phyloP scores from a whole-genome alignment of 2,329 filamentous ascomycete genomes.

The Volutella citrinella region DNA sequence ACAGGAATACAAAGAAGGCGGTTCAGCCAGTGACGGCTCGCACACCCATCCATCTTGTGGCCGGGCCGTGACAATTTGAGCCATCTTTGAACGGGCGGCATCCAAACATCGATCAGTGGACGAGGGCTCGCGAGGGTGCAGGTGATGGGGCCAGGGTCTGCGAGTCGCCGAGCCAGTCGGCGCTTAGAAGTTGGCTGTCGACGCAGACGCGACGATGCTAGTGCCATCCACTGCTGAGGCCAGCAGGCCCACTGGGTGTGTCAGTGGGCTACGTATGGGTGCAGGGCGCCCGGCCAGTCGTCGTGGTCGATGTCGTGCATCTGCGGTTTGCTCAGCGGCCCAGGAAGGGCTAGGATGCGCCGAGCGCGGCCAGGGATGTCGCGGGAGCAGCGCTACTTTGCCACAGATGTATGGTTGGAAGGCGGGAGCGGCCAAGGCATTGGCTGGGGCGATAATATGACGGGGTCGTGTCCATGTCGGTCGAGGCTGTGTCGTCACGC shows the following conservation, averaged over 20 bases:
- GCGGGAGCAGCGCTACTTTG: slow-evolving; percentile 13
- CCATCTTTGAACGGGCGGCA: slow-evolving; percentile 3
- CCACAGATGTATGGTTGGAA: slow-evolving; percentile 25
- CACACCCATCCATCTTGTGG: slow-evolving; percentile 6
- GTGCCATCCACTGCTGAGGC: slow-evolving; percentile 22
- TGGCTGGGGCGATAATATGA: slow-evolving; percentile 24
- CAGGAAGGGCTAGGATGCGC: slow-evolving; percentile 5
- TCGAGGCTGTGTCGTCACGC: slow-evolving; percentile 26
- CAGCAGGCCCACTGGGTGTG: neutral
- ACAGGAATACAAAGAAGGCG: slow-evolving; percentile 16
- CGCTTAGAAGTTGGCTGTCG: slow-evolving; percentile 28
- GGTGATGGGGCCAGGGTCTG: slow-evolving; percentile 32
- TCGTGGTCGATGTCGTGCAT: slow-evolving; percentile 43
- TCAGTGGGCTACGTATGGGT: slow-evolving; percentile 25
- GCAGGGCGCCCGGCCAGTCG: slow-evolving; percentile 41
- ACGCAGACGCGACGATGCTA: slow-evolving; percentile 17
- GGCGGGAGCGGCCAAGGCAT: slow-evolving; percentile 31
- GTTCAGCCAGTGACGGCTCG: neutral
- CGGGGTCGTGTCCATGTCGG: slow-evolving; percentile 15
- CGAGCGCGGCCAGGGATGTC: slow-evolving; percentile 1
- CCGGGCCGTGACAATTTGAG: slow-evolving; percentile 12
- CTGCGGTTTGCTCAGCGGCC: slow-evolving; percentile 9
- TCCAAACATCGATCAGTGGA: slow-evolving; percentile 21
- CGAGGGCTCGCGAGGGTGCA: slow-evolving; percentile 21
- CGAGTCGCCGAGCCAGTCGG: slow-evolving; percentile 31